Evolutionary conservation across 2,329 filamentous ascomycete species (phyloP).

Genomic region (Aspergillus tamarii): DNA sequence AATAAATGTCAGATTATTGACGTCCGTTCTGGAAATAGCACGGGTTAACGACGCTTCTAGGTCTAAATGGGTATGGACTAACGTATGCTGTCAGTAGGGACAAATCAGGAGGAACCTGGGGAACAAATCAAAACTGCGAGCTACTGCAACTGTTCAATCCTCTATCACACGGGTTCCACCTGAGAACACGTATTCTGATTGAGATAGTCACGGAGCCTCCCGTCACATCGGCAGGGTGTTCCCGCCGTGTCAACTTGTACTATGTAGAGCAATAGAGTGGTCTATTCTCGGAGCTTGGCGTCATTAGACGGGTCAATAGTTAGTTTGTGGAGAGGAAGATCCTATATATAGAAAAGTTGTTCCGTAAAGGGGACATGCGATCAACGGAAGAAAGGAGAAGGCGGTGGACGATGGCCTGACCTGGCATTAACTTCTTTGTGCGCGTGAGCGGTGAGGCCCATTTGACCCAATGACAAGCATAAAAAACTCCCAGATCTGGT

Average conservation of each 20-base stretch:
- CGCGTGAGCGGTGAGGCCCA: background rate
- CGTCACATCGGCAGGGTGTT: background rate
- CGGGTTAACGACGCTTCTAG: background rate
- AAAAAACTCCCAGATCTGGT: background rate
- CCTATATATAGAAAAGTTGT: constrained; percentile 1
- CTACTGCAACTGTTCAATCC: background rate
- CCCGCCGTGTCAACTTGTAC: background rate
- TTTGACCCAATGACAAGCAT: background rate
- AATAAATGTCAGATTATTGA: background rate
- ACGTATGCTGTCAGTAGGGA: background rate
- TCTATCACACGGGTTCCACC: background rate
- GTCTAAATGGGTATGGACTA: background rate
- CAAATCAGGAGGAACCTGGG: background rate
- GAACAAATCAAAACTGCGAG: background rate
- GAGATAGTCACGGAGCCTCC: background rate
- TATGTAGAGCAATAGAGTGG: background rate
- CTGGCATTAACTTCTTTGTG: background rate
- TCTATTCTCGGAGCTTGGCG: background rate
- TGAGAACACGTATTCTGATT: background rate
- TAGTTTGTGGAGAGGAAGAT: background rate
- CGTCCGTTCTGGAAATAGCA: no score
- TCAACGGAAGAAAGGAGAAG: background rate
- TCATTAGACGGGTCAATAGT: background rate
- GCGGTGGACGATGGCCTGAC: background rate
- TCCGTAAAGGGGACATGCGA: background rate